Evolutionary conservation across 192 early-diverging fungal genomes (phyloP).

Genomic region (Spizellomyces sp.): DNA sequence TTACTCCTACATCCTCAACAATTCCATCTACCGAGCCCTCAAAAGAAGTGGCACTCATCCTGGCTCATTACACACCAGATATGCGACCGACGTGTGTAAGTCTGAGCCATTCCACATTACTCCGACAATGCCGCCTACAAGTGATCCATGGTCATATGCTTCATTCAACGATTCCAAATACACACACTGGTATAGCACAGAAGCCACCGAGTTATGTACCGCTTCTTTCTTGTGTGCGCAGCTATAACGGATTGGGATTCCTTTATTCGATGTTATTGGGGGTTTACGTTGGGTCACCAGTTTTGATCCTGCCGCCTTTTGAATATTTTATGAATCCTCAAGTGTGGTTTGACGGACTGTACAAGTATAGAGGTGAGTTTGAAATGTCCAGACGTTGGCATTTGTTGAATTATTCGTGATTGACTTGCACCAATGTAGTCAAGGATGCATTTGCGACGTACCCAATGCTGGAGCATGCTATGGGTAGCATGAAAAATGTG

Average conservation of each 20-base stretch:
- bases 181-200: neutral
- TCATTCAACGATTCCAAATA: conserved; percentile 18
- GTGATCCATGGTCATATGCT: conserved; percentile 56
- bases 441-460: conserved; percentile 70
- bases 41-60: conserved; percentile 52
- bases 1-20: neutral
- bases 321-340: conserved; percentile 63
- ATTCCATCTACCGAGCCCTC: conserved; percentile 20
- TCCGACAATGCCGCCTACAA: conserved; percentile 65
- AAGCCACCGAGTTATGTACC: conserved; percentile 28
- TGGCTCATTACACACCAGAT: conserved; percentile 56
- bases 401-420: neutral
- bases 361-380: conserved; percentile 61
- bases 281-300: conserved; percentile 59
- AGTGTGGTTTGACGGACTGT: conserved; percentile 74
- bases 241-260: conserved; percentile 56
- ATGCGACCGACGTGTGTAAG: conserved; percentile 44
- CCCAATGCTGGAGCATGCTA: conserved; percentile 69
- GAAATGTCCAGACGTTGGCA: too few relatives aligned
- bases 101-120: conserved; percentile 56
- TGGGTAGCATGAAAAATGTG: conserved; percentile 53
- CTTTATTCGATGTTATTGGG: conserved; percentile 54
- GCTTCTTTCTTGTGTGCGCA: conserved; percentile 46
- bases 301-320: conserved; percentile 62
- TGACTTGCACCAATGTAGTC: conserved; percentile 38